Evolutionary conservation across 129 eudicot genomes (phyloP).

Genomic region (Glebionis coronaria): DNA sequence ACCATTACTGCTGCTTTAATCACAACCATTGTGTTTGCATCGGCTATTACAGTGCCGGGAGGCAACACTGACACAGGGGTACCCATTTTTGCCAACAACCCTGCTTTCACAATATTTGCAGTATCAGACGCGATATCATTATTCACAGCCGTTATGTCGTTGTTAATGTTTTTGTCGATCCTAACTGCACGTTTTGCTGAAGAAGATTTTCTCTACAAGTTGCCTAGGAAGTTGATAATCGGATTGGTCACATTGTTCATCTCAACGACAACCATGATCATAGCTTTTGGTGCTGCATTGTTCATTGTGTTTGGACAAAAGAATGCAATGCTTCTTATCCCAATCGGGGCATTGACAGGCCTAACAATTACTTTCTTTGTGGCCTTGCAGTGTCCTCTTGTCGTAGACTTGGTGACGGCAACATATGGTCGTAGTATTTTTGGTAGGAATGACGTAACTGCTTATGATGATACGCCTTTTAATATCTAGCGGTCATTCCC

Average conservation of each 20-base stretch:
- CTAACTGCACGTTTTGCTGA: background rate
- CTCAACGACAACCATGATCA: constrained; percentile 17
- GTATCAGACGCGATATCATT: constrained; percentile 21
- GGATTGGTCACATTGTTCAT: background rate
- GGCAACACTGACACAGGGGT: constrained; percentile 16
- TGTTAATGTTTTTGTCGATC: constrained; percentile 26
- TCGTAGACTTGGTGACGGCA: background rate
- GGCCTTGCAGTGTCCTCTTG: constrained; percentile 1
- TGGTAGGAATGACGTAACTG: too few relatives aligned
- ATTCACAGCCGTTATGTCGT: constrained; percentile 17
- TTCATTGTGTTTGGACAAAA: constrained; percentile 10
- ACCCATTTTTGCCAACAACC: background rate
- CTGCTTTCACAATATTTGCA: constrained; percentile 11
- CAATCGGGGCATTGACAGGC: background rate
- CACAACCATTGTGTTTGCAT: constrained; percentile 27
- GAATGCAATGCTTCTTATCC: background rate
- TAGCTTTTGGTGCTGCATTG: constrained; percentile 14
- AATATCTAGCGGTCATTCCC: background rate
- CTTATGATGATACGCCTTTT: too few relatives aligned
- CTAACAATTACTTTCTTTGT: constrained; percentile 4
- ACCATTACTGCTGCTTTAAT: constrained; percentile 19
- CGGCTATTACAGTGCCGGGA: constrained; percentile 21
- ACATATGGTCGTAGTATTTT: background rate
- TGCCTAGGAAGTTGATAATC: constrained; percentile 6
- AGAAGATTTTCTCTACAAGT: background rate